Conservation (phyloP, 1,139 yeast species). For the Pichia inconspicua region DNA sequence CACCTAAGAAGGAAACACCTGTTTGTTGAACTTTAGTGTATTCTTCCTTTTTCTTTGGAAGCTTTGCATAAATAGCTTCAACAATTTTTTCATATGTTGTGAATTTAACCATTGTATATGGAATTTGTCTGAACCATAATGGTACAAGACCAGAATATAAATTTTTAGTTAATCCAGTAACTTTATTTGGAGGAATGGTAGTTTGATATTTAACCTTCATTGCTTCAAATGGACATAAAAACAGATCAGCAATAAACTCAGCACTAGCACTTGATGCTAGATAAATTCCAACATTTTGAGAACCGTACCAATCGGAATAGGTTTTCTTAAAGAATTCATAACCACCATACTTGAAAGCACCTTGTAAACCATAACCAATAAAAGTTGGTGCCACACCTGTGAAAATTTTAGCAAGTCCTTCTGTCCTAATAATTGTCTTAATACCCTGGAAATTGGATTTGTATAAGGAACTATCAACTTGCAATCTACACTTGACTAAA, state of each 20-base stretch:
- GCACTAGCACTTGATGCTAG: constrained; percentile 87
- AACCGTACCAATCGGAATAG: constrained; percentile 64
- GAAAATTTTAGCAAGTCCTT: constrained; percentile 66
- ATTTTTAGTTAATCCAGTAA: constrained; percentile 34
- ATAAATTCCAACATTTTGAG: constrained; percentile 64
- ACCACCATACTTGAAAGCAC: constrained; percentile 94
- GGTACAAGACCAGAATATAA: constrained; percentile 85
- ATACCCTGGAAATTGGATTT: constrained; percentile 73
- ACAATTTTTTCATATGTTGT: constrained; percentile 89
- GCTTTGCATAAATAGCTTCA: constrained; percentile 48
- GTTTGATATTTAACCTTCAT: constrained; percentile 91
- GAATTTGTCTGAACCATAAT: constrained; percentile 90
- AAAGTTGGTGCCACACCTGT: constrained; percentile 89
- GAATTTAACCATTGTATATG: constrained; percentile 94
- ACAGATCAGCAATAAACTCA: constrained; percentile 82
- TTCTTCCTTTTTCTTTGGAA: constrained; percentile 46
- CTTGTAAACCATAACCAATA: constrained; percentile 87
- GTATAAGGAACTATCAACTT: constrained; percentile 68
- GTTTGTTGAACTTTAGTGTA: constrained; percentile 66
- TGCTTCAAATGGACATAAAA: constrained; percentile 89
- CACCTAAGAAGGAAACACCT: constrained; percentile 88
- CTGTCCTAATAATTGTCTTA: constrained; percentile 59
- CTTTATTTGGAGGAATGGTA: constrained; percentile 60
- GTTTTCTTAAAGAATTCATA: constrained; percentile 82
- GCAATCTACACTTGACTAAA: constrained; percentile 86